Conservation (phyloP, 306 rosid species). For the Prosopis cineraria region DNA sequence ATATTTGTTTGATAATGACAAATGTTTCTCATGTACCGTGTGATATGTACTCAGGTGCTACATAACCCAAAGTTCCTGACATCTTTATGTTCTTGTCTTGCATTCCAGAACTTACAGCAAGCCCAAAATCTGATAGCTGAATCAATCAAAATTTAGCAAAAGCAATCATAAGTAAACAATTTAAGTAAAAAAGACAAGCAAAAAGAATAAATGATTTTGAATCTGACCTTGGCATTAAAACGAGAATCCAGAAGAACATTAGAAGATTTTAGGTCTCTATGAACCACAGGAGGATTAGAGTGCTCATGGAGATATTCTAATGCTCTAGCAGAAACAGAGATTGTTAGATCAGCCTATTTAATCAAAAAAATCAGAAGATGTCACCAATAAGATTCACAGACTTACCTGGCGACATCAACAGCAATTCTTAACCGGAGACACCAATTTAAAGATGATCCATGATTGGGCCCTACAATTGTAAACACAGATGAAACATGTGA, state of each 20-base stretch:
- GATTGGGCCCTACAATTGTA: slow-evolving; percentile 60
- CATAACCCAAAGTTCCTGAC: slow-evolving; percentile 73
- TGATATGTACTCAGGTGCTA: slow-evolving; percentile 83
- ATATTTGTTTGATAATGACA: slow-evolving; percentile 7
- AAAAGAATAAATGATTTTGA: background rate
- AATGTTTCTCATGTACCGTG: slow-evolving; percentile 59
- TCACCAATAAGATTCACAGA: slow-evolving; percentile 6
- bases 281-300: slow-evolving; percentile 79
- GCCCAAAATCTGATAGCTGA: slow-evolving; percentile 90
- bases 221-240: slow-evolving; percentile 81
- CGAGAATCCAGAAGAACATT: slow-evolving; percentile 86
- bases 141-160: slow-evolving; percentile 44
- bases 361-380: slow-evolving; percentile 13
- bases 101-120: slow-evolving; percentile 62
- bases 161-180: slow-evolving; percentile 19
- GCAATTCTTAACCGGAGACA: slow-evolving; percentile 80
- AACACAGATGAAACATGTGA: slow-evolving; percentile 25
- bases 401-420: slow-evolving; percentile 79
- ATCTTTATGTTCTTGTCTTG: slow-evolving; percentile 69
- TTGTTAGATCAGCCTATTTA: slow-evolving; percentile 13
- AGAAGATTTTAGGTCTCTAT: slow-evolving; percentile 72
- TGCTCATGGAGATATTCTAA: slow-evolving; percentile 92
- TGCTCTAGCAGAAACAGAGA: slow-evolving; percentile 56
- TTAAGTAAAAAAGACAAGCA: background rate
- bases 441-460: slow-evolving; percentile 77